phyloP scores from a whole-genome alignment of 345 rosid species.

The Eutrema yunnanense region DNA sequence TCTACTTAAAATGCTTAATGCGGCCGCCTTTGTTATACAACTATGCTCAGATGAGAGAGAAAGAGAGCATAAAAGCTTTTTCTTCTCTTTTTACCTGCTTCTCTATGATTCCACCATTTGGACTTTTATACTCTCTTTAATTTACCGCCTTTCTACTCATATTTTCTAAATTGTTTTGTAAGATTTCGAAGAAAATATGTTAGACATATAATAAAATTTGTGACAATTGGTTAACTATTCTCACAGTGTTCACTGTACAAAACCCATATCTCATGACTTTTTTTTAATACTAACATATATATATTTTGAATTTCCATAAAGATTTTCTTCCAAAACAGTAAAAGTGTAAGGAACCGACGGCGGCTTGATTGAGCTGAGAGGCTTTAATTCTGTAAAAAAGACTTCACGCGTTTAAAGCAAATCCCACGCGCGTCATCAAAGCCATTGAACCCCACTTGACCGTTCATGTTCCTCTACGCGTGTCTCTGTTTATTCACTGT shows the following conservation, averaged over 20 bases:
- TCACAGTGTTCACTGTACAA: too few relatives aligned
- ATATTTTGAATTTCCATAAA: too few relatives aligned
- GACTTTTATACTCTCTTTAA: neutral
- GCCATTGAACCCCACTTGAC: conserved; percentile 5
- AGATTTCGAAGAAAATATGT: too few relatives aligned
- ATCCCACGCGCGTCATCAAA: conserved; percentile 24
- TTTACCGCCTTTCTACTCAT: neutral
- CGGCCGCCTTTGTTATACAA: conserved; percentile 25
- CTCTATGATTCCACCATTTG: conserved; percentile 12
- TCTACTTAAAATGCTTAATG: conserved; percentile 24
- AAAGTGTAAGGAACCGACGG: neutral
- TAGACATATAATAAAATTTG: too few relatives aligned
- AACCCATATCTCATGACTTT: too few relatives aligned
- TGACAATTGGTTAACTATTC: too few relatives aligned
- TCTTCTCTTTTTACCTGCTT: conserved; percentile 9
- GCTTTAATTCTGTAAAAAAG: neutral
- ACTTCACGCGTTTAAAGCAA: conserved; percentile 27
- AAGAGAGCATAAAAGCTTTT: conserved; percentile 18
- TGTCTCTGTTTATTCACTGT: neutral
- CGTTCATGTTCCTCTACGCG: conserved; percentile 9
- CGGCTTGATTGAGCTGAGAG: conserved; percentile 19
- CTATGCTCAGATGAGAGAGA: conserved; percentile 20
- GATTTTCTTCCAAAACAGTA: neutral
- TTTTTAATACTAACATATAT: too few relatives aligned
- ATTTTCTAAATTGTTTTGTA: neutral